Conservation (phyloP, 2,329 filamentous ascomycete genomes). For the Samsoniella hepiali region DNA sequence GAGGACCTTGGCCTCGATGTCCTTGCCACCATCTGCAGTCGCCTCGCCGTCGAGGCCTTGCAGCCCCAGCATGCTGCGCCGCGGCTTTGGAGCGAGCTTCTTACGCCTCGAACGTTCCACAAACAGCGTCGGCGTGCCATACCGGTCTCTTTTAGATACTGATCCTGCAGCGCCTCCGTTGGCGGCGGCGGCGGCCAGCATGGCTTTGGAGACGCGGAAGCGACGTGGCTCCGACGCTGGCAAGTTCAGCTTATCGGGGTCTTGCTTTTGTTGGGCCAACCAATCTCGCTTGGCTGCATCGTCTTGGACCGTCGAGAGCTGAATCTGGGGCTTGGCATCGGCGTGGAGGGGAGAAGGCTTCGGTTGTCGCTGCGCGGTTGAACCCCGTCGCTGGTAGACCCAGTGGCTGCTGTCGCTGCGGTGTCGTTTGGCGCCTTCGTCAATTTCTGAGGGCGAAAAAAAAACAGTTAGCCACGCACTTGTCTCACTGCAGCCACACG, state of each 20-base stretch:
- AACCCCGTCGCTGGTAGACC: conserved; percentile 54
- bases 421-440: conserved; percentile 51
- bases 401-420: conserved; percentile 46
- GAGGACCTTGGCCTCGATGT: conserved; percentile 27
- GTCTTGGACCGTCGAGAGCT: conserved; percentile 42
- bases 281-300: conserved; percentile 21
- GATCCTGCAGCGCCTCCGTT: conserved; percentile 27
- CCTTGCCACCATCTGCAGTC: conserved; percentile 12
- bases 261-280: conserved; percentile 15
- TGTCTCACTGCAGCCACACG: background rate
- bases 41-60: conserved; percentile 15
- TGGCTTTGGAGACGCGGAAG: conserved; percentile 54
- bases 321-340: conserved; percentile 44
- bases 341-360: conserved; percentile 24
- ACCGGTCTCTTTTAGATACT: conserved; percentile 40
- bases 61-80: conserved; percentile 24
- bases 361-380: conserved; percentile 26
- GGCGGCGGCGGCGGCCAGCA: conserved; percentile 35
- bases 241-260: conserved; percentile 18
- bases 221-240: conserved; percentile 41
- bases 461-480: background rate
- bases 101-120: conserved; percentile 50
- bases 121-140: conserved; percentile 47
- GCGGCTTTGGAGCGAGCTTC: conserved; percentile 25
- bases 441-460: conserved; percentile 41